Evolutionary conservation across 2,329 filamentous ascomycete species (phyloP).

Genomic region (Thyridium curvatum): DNA sequence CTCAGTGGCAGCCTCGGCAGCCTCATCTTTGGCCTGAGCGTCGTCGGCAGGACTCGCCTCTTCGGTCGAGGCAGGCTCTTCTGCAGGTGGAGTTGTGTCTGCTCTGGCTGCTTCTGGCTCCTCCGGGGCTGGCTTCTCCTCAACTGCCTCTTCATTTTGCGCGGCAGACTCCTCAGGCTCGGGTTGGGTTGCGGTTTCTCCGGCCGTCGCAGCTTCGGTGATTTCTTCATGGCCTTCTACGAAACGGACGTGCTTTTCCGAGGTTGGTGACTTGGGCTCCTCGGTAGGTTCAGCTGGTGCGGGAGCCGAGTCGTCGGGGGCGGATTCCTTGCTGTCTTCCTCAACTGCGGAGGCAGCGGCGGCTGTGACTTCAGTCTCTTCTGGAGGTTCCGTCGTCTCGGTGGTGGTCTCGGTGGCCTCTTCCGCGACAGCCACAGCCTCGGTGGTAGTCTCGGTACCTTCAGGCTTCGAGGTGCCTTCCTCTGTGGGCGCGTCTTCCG

Average conservation of each 20-base stretch:
- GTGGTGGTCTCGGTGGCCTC: background rate
- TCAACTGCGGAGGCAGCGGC: background rate
- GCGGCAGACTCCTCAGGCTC: background rate
- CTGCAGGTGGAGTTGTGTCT: conserved; percentile 1
- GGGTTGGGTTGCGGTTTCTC: no score
- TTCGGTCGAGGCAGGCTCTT: conserved; percentile 5
- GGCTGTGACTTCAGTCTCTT: background rate
- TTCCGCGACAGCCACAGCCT: background rate
- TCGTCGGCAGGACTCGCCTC: conserved; percentile 1
- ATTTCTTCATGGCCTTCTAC: conserved; percentile 2
- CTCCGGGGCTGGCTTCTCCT: background rate
- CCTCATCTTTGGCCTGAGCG: background rate
- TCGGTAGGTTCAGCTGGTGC: background rate
- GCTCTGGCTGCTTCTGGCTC: background rate
- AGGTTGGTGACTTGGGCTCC: background rate
- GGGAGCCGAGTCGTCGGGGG: background rate
- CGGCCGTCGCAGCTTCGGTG: background rate
- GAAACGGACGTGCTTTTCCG: background rate
- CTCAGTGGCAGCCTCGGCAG: background rate
- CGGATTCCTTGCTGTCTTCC: background rate
- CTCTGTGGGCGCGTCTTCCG: background rate
- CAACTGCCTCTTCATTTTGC: background rate
- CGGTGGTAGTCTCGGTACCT: background rate
- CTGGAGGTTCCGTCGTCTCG: background rate
- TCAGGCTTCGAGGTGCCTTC: no score